Conservation (phyloP, 2,329 filamentous ascomycete species). For the Arthroderma uncinatum region DNA sequence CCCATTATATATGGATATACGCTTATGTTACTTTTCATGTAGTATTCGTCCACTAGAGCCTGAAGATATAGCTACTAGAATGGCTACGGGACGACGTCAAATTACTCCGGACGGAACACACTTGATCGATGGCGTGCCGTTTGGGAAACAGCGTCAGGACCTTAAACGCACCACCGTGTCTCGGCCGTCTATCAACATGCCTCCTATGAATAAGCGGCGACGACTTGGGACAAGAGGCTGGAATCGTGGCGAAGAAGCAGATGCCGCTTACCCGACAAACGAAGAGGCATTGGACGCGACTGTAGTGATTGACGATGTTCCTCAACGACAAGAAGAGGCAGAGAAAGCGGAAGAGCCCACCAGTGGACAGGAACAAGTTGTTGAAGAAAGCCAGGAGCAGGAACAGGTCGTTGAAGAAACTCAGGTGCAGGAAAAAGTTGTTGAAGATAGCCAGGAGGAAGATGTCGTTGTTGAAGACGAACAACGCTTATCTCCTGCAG, state of each 20-base stretch:
- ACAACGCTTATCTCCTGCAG: neutral
- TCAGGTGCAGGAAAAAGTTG: no score
- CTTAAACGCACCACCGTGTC: slow-evolving; percentile 46
- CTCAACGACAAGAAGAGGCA: neutral
- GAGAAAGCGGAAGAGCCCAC: neutral
- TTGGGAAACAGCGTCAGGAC: slow-evolving; percentile 55
- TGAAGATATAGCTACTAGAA: slow-evolving; percentile 61
- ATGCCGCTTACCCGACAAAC: slow-evolving; percentile 13
- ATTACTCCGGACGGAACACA: slow-evolving; percentile 69
- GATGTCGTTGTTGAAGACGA: neutral
- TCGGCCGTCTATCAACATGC: slow-evolving; percentile 59
- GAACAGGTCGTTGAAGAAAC: neutral
- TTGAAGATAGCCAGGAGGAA: neutral
- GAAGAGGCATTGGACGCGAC: neutral
- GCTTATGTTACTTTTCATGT: neutral
- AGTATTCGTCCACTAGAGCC: slow-evolving; percentile 70
- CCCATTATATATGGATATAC: neutral
- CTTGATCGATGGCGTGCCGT: slow-evolving; percentile 74
- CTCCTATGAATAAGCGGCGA: slow-evolving; percentile 65
- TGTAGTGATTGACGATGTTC: neutral
- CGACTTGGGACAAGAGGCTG: slow-evolving; percentile 27
- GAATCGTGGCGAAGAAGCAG: slow-evolving; percentile 17
- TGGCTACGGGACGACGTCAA: slow-evolving; percentile 66
- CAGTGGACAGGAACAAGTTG: neutral
- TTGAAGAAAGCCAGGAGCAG: no score